These are phyloP conservation scores for Gleditsia sinensis DNA, from an alignment of 306 rosid species.

Conservation along the genomic window DNA sequence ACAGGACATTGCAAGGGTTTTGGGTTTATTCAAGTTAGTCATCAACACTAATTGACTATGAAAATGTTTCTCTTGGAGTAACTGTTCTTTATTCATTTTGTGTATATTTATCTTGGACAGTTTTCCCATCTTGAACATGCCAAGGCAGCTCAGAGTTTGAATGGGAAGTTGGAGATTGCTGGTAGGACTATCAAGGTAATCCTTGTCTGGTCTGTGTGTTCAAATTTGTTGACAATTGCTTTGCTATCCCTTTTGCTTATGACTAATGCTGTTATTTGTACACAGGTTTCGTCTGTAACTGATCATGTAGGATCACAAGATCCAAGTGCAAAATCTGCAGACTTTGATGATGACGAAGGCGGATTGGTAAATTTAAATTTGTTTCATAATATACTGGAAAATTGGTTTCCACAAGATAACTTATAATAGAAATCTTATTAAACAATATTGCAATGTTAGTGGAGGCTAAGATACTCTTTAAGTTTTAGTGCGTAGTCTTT, in stretches of 20 bases:
- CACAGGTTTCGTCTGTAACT: slow-evolving; percentile 94
- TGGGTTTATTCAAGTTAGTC: slow-evolving; percentile 94
- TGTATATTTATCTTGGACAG: slow-evolving; percentile 46
- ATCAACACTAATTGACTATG: slow-evolving; percentile 1
- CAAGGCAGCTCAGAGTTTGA: slow-evolving; percentile 95
- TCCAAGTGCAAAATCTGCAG: slow-evolving; percentile 81
- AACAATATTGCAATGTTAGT: not conserved
- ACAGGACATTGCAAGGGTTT: slow-evolving; percentile 99
- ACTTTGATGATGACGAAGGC: slow-evolving; percentile 97
- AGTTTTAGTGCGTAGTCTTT: too few species aligned
- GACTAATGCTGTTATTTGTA: slow-evolving; percentile 27
- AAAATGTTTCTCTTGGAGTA: slow-evolving; percentile 3
- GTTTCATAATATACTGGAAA: not conserved
- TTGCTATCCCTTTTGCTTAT: slow-evolving; percentile 3
- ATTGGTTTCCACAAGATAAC: not conserved
- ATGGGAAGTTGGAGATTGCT: slow-evolving; percentile 95
- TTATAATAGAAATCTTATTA: not conserved
- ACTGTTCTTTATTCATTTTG: slow-evolving; percentile 10
- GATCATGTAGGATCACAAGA: slow-evolving; percentile 98
- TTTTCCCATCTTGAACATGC: slow-evolving; percentile 95
- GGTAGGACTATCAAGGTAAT: slow-evolving; percentile 90
- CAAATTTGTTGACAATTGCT: not conserved
- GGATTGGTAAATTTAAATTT: slow-evolving; percentile 73
- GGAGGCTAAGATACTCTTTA: not conserved
- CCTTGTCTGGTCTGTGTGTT: not conserved